Evolutionary conservation across 2,329 filamentous ascomycete species (phyloP).

Genomic region (Leptoxyphium fumago): DNA sequence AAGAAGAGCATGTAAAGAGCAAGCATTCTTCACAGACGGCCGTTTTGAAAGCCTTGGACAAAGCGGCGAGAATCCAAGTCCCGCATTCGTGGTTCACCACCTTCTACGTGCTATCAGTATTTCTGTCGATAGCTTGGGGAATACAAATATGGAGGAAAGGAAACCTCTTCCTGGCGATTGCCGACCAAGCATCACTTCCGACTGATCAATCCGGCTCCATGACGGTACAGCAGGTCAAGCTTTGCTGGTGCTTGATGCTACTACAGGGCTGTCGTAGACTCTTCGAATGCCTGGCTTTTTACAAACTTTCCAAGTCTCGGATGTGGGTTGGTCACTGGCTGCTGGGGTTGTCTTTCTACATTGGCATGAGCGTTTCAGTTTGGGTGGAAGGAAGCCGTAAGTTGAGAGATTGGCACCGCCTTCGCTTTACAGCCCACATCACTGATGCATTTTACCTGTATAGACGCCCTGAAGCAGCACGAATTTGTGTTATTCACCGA

Average conservation of each 20-base stretch:
- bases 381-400: conserved; percentile 73
- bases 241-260: conserved; percentile 59
- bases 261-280: conserved; percentile 62
- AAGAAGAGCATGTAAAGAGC: not conserved
- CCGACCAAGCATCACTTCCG: conserved; percentile 8
- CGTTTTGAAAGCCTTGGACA: conserved; percentile 22
- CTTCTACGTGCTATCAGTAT: conserved; percentile 65
- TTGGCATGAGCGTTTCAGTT: conserved; percentile 54
- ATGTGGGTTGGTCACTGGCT: conserved; percentile 84
- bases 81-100: conserved; percentile 82
- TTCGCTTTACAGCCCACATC: not conserved
- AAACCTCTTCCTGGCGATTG: conserved; percentile 35
- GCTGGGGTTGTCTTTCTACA: conserved; percentile 65
- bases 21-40: not conserved
- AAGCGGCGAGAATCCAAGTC: conserved; percentile 43
- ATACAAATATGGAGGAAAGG: conserved; percentile 46
- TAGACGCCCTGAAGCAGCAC: conserved; percentile 19
- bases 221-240: conserved; percentile 44
- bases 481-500: conserved; percentile 19
- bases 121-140: conserved; percentile 60
- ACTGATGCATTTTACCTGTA: conserved; percentile 2
- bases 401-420: conserved; percentile 13
- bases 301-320: conserved; percentile 51
- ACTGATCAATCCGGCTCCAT: conserved; percentile 28
- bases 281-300: conserved; percentile 55